Conservation (phyloP, 2,329 filamentous ascomycete genomes). For the Botryosphaeria agaves region DNA sequence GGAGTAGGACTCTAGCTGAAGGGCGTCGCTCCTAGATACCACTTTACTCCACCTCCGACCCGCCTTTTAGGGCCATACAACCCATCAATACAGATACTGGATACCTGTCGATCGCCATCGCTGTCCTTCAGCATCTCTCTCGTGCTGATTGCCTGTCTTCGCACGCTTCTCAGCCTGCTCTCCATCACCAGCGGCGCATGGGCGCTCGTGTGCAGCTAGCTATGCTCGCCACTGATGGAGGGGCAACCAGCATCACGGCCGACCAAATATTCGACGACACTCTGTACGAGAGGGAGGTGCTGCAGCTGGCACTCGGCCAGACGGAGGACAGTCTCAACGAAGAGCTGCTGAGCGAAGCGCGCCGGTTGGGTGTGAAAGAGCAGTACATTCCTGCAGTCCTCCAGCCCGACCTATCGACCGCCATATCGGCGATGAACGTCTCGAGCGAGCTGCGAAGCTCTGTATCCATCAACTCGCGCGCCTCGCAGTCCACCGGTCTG, state of each 20-base stretch:
- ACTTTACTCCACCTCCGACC: background rate
- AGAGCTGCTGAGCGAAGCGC: background rate
- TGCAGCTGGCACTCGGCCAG: conserved; percentile 1
- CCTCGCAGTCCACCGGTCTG: conserved; percentile 15
- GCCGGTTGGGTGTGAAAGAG: conserved; percentile 1
- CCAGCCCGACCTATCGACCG: background rate
- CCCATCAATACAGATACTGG: too few relatives aligned
- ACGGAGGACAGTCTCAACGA: conserved; percentile 2
- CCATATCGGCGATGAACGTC: conserved; percentile 2
- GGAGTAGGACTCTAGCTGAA: background rate
- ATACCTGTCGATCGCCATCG: too few relatives aligned
- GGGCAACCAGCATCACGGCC: background rate
- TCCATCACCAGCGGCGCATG: background rate
- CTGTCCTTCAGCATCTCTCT: too few relatives aligned
- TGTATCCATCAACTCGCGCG: conserved; percentile 13
- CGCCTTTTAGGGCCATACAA: background rate
- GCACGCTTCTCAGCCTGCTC: background rate
- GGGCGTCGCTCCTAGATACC: background rate
- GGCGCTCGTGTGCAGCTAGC: background rate
- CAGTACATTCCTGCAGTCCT: background rate
- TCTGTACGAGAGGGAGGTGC: conserved; percentile 1
- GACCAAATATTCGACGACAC: background rate
- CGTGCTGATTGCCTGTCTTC: too few relatives aligned
- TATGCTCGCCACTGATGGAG: background rate
- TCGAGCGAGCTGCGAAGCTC: conserved; percentile 9